Evolutionary conservation across 2,329 filamentous ascomycete genomes (phyloP).

Genomic region (Neonectria magnoliae): DNA sequence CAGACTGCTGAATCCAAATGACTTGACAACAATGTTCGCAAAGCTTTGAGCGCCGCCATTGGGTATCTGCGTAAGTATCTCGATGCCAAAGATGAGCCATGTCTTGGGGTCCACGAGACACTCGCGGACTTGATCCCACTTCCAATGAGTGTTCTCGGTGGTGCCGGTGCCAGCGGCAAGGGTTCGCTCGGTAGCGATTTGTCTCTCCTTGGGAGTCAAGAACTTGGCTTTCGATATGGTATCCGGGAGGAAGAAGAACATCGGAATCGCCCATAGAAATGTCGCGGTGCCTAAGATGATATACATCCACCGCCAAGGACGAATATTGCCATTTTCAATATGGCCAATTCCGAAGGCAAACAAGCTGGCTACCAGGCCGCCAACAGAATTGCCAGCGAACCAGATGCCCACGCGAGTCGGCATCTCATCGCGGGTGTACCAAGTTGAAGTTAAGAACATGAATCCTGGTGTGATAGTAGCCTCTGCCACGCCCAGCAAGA

Average conservation of each 20-base stretch:
- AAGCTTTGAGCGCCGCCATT: constrained; percentile 71
- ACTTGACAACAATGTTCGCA: constrained; percentile 65
- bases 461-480: constrained; percentile 64
- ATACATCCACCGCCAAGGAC: constrained; percentile 68
- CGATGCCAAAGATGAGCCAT: constrained; percentile 66
- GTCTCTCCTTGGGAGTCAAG: constrained; percentile 62
- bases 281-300: constrained; percentile 63
- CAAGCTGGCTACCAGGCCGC: constrained; percentile 59
- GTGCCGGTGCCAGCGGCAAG: constrained; percentile 61
- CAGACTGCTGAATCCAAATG: constrained; percentile 65
- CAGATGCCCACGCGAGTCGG: constrained; percentile 64
- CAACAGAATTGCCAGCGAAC: constrained; percentile 63
- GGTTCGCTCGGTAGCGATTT: constrained; percentile 58
- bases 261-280: constrained; percentile 60
- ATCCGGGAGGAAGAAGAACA: constrained; percentile 62
- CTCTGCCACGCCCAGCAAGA: constrained; percentile 65
- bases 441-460: constrained; percentile 65
- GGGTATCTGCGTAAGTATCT: constrained; percentile 65
- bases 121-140: constrained; percentile 62
- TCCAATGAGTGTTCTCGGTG: constrained; percentile 60
- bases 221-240: constrained; percentile 66
- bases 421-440: constrained; percentile 67
- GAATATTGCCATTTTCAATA: constrained; percentile 53
- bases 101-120: constrained; percentile 68
- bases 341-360: constrained; percentile 67